A percentile compares a stretch with the other conserved stretches of the same genome.
Evolutionary conservation across 805 yeast genomes (phyloP).

Genomic region (Suhomyces sp.): DNA sequence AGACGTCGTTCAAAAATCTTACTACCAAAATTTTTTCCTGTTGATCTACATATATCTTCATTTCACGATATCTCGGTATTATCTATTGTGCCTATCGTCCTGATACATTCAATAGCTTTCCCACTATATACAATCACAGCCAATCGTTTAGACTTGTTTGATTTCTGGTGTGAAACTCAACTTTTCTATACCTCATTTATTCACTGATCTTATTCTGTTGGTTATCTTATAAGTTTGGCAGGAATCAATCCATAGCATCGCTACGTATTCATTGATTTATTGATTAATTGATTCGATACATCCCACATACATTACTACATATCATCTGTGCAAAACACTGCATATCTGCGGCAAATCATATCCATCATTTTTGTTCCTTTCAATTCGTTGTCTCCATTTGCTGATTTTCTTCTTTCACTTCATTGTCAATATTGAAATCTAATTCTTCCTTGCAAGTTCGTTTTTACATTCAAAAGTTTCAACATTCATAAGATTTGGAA

Average conservation of each 20-base stretch:
- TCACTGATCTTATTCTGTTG: background rate
- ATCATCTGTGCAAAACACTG: background rate
- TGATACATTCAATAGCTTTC: background rate
- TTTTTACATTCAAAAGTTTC: background rate
- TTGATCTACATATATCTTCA: background rate
- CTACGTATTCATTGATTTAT: background rate
- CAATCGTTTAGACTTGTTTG: background rate
- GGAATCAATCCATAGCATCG: background rate
- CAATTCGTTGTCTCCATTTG: constrained; percentile 5
- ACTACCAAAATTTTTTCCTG: background rate
- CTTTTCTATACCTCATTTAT: background rate
- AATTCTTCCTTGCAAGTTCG: background rate
- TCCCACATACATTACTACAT: background rate
- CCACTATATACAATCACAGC: background rate
- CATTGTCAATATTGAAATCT: constrained; percentile 2
- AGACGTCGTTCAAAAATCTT: background rate
- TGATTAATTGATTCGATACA: background rate
- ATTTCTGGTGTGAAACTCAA: background rate
- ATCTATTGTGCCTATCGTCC: background rate
- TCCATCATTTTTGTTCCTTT: background rate
- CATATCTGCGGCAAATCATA: background rate
- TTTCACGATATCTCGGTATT: background rate
- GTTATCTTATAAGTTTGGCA: background rate
- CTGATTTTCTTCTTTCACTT: constrained; percentile 4
- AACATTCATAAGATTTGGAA: background rate